Evolutionary conservation across 1,284 basidiomycete genomes (phyloP).

Genomic region (Ceratobasidium papillatum): DNA sequence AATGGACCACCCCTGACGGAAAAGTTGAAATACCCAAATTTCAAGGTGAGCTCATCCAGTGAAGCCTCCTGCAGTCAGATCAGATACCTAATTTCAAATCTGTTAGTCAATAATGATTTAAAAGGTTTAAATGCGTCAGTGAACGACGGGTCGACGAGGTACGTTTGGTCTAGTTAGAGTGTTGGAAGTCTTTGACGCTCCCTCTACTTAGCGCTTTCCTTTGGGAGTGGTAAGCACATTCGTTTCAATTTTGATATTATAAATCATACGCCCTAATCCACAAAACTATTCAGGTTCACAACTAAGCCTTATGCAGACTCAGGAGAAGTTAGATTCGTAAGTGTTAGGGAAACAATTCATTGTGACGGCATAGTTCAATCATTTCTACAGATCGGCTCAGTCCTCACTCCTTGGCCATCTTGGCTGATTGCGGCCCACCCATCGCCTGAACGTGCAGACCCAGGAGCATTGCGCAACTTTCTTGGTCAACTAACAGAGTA

Average conservation of each 20-base stretch:
- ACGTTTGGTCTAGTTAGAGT: background rate
- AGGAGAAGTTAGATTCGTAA: conserved; percentile 83
- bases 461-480: conserved; percentile 66
- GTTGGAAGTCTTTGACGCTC: background rate
- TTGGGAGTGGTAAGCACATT: conserved; percentile 79
- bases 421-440: conserved; percentile 92
- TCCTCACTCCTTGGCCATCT: conserved; percentile 95
- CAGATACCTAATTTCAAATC: background rate
- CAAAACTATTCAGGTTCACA: conserved; percentile 67
- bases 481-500: conserved; percentile 69
- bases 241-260: background rate
- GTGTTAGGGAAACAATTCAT: too few species aligned
- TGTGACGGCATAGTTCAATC: too few species aligned
- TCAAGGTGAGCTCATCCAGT: conserved; percentile 64
- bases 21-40: conserved; percentile 59
- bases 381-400: conserved; percentile 74
- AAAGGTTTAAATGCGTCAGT: conserved; percentile 89
- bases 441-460: conserved; percentile 61
- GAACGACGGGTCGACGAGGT: conserved; percentile 76
- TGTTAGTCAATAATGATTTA: conserved; percentile 86
- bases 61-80: background rate
- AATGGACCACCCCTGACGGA: conserved; percentile 63
- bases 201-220: conserved; percentile 70
- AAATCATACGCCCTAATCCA: background rate
- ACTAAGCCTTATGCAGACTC: conserved; percentile 91